A percentile compares a stretch with the other conserved stretches of the same genome.
Conservation (phyloP, 352 stramenopile genomes). For the Pythium aquatile region DNA sequence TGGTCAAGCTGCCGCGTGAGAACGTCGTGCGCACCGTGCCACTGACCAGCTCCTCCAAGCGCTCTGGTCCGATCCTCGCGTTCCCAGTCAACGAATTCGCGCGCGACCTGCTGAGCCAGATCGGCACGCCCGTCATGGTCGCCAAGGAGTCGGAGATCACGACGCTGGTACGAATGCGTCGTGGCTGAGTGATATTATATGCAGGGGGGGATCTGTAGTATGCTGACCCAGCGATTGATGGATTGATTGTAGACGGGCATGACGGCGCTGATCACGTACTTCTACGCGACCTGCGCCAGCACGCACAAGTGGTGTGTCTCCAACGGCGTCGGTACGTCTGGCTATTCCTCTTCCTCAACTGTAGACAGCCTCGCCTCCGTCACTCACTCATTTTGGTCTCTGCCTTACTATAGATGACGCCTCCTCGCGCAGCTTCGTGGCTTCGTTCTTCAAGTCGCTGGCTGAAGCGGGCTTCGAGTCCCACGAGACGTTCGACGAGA, state of each 20-base stretch:
- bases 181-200: too few relatives aligned
- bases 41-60: constrained; percentile 70
- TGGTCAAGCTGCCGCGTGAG: constrained; percentile 64
- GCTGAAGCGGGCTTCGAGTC: constrained; percentile 70
- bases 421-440: constrained; percentile 75
- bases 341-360: neutral
- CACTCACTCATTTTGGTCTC: neutral
- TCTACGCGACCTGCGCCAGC: constrained; percentile 82
- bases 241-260: constrained; percentile 55
- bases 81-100: constrained; percentile 70
- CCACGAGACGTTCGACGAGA: constrained; percentile 74
- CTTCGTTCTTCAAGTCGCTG: constrained; percentile 83
- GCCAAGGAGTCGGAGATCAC: constrained; percentile 76
- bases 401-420: constrained; percentile 40
- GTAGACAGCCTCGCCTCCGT: neutral
- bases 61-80: constrained; percentile 74
- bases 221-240: neutral
- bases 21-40: constrained; percentile 81
- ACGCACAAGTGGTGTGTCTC: constrained; percentile 84
- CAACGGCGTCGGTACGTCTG: constrained; percentile 76
- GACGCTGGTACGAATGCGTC: constrained; percentile 44
- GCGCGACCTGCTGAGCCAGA: constrained; percentile 68
- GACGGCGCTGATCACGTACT: constrained; percentile 84
- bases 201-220: neutral
- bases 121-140: constrained; percentile 85